A percentile compares a stretch with the other conserved stretches of the same genome.
These are phyloP conservation scores for Microbotryomycetes sp. DNA, from an alignment of 1,284 basidiomycete genomes.

Conservation along the genomic window DNA sequence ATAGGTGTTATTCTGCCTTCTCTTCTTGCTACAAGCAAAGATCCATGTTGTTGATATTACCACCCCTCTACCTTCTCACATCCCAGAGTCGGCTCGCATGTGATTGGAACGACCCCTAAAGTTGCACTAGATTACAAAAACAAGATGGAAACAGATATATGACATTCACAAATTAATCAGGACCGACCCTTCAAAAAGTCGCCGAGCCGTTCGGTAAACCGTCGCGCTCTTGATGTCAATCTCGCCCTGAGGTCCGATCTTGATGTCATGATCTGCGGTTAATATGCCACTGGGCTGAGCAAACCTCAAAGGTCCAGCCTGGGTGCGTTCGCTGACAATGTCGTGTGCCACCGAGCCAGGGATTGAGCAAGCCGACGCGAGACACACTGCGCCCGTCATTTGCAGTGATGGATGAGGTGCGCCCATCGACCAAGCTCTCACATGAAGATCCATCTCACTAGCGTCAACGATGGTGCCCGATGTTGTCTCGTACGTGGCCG, in stretches of 20 bases:
- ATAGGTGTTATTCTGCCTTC: too few relatives aligned
- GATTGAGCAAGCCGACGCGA: conserved; percentile 58
- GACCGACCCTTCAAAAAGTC: conserved; percentile 9
- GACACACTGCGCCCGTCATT: conserved; percentile 64
- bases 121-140: too few relatives aligned
- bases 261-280: conserved; percentile 54
- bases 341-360: conserved; percentile 52
- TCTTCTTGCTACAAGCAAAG: too few relatives aligned
- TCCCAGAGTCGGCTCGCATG: too few relatives aligned
- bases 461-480: conserved; percentile 30
- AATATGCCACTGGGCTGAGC: conserved; percentile 60
- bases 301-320: conserved; percentile 48
- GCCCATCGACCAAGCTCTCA: conserved; percentile 64
- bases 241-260: conserved; percentile 46
- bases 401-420: conserved; percentile 64
- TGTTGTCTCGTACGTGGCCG: background rate
- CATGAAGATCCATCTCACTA: conserved; percentile 50
- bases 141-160: too few relatives aligned
- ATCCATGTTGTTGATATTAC: too few relatives aligned
- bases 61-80: too few relatives aligned
- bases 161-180: background rate
- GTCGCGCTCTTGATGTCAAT: conserved; percentile 44
- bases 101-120: too few relatives aligned
- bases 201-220: conserved; percentile 6
- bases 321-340: conserved; percentile 38